Evolutionary conservation across 2,329 filamentous ascomycete genomes (phyloP).

Genomic region (Leptodontidium sp.): DNA sequence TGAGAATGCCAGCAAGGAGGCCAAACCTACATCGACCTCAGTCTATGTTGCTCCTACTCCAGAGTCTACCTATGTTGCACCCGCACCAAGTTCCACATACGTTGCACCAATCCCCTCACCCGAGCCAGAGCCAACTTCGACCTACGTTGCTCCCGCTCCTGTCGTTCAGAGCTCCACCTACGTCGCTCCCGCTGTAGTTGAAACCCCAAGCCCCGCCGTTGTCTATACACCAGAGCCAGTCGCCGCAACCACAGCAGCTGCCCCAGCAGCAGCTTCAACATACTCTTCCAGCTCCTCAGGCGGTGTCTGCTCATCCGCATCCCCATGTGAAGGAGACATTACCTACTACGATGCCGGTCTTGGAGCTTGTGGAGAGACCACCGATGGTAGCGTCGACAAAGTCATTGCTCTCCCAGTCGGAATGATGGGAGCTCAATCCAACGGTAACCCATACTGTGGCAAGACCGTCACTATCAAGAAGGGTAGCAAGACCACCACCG

Average conservation of each 20-base stretch:
- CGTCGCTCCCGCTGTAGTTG: slow-evolving; percentile 38
- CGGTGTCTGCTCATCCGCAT: slow-evolving; percentile 46
- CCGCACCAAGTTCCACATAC: slow-evolving; percentile 22
- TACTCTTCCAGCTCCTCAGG: slow-evolving; percentile 37
- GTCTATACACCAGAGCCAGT: slow-evolving; percentile 23
- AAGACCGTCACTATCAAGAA: slow-evolving; percentile 74
- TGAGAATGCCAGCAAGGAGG: slow-evolving; percentile 31
- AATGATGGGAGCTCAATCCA: slow-evolving; percentile 71
- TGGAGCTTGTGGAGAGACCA: slow-evolving; percentile 72
- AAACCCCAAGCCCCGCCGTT: slow-evolving; percentile 27
- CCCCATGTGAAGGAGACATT: slow-evolving; percentile 65
- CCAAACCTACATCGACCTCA: slow-evolving; percentile 33
- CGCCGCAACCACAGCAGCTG: slow-evolving; percentile 30
- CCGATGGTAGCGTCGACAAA: slow-evolving; percentile 61
- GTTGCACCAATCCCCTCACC: slow-evolving; percentile 17
- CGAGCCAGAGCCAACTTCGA: slow-evolving; percentile 26
- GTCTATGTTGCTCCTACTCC: slow-evolving; percentile 38
- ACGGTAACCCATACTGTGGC: slow-evolving; percentile 75
- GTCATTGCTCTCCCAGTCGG: slow-evolving; percentile 73
- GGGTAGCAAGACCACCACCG: slow-evolving; percentile 61
- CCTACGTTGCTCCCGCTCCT: slow-evolving; percentile 27
- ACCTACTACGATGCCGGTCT: slow-evolving; percentile 78
- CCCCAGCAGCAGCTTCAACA: slow-evolving; percentile 29
- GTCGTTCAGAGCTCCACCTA: slow-evolving; percentile 37
- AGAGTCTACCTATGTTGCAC: slow-evolving; percentile 26